Conservation (phyloP, 169 alveolate genomes). For the Besnoitia besnoiti region DNA sequence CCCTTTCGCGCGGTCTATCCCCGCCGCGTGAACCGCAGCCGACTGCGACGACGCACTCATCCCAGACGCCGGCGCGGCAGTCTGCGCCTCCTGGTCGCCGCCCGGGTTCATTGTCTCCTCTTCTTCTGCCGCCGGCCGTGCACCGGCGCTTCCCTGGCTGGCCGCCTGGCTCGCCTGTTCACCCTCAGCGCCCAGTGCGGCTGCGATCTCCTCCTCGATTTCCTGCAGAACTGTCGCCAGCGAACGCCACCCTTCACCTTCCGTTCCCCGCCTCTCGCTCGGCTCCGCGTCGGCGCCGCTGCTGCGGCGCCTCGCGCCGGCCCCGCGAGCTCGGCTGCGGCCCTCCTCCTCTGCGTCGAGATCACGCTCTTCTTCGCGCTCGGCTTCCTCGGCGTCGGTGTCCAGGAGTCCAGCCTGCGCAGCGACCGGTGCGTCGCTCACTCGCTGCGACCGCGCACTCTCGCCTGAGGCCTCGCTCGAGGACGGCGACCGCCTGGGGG, state of each 20-base stretch:
- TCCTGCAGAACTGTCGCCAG: background rate
- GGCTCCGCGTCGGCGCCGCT: background rate
- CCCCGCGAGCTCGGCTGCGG: background rate
- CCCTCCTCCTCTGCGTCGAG: background rate
- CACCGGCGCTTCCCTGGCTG: no score
- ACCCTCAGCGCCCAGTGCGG: background rate
- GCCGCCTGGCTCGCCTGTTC: background rate
- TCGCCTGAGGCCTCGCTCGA: background rate
- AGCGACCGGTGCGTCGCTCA: background rate
- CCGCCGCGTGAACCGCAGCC: no score
- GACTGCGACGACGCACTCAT: no score
- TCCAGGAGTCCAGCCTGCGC: background rate
- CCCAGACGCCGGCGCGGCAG: no score
- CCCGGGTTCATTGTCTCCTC: background rate
- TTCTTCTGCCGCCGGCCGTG: background rate
- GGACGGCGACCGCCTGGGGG: no score
- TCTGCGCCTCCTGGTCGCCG: background rate
- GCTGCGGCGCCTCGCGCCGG: background rate
- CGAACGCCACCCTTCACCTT: background rate
- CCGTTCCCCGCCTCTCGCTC: background rate
- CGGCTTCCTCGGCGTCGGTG: background rate
- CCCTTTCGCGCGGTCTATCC: no score
- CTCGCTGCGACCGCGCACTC: background rate
- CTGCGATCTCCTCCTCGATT: background rate
- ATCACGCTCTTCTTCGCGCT: background rate